phyloP scores from a whole-genome alignment of 768 basidiomycete genomes.

The Xerocomellus intermedius region DNA sequence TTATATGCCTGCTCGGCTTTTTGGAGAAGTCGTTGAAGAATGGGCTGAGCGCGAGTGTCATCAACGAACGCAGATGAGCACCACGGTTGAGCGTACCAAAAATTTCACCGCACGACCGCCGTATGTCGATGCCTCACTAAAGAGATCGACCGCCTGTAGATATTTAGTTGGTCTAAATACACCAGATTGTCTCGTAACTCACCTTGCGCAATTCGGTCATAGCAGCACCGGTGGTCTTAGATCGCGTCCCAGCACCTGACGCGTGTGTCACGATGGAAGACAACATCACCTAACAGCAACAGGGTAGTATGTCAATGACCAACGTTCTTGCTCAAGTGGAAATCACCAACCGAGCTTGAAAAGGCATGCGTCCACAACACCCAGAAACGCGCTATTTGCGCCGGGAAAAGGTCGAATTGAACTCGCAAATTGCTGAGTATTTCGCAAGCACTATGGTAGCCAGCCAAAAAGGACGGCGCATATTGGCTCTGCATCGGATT shows the following conservation, averaged over 20 bases:
- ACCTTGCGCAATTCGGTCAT: constrained; percentile 55
- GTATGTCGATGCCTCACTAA: constrained; percentile 56
- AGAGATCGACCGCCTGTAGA: constrained; percentile 55
- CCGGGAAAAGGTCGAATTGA: constrained; percentile 52
- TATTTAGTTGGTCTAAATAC: background rate
- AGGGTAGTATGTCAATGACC: background rate
- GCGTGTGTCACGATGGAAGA: constrained; percentile 75
- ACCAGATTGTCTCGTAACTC: background rate
- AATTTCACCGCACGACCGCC: constrained; percentile 73
- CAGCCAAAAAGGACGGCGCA: constrained; percentile 65
- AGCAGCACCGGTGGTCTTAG: constrained; percentile 70
- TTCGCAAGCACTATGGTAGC: constrained; percentile 64
- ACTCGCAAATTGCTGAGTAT: constrained; percentile 48
- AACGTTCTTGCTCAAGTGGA: background rate
- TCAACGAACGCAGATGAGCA: constrained; percentile 1
- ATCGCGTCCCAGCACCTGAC: constrained; percentile 42
- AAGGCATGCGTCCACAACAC: constrained; percentile 73
- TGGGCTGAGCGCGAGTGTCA: constrained; percentile 46
- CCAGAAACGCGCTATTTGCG: constrained; percentile 65
- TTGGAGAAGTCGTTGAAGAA: constrained; percentile 55
- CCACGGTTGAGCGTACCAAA: constrained; percentile 42
- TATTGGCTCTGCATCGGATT: constrained; percentile 71
- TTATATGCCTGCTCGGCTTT: constrained; percentile 58
- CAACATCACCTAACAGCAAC: constrained; percentile 58
- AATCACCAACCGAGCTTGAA: constrained; percentile 52